phyloP scores from a whole-genome alignment of 345 rosid species.

The thale cress (Arabidopsis thaliana) region TAIR10.1 NC_003076.8:2429001-2429500 shows the following conservation, averaged over 20 bases:
- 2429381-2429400: conserved; percentile 4
- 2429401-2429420: conserved; percentile 90
- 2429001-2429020: background rate
- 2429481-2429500: conserved; percentile 99
- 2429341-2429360: background rate
- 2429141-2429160: background rate
- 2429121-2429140: background rate
- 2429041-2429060: conserved; percentile 96
- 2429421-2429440: conserved; percentile 92
- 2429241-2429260: background rate
- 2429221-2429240: background rate
- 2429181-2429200: background rate
- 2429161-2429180: conserved; percentile 14
- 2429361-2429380: conserved; percentile 24
- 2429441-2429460: conserved; percentile 83
- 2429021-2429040: conserved; percentile 50
- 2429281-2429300: conserved; percentile 1
- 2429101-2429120: conserved; percentile 8
- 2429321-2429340: background rate
- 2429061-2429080: conserved; percentile 70
- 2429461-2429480: conserved; percentile 86
- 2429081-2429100: conserved; percentile 93
- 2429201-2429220: conserved; percentile 8
- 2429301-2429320: conserved; percentile 1
- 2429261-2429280: background rate